phyloP scores from a whole-genome alignment of 169 alveolate genomes.

The Plasmodium cynomolgi region DNA sequence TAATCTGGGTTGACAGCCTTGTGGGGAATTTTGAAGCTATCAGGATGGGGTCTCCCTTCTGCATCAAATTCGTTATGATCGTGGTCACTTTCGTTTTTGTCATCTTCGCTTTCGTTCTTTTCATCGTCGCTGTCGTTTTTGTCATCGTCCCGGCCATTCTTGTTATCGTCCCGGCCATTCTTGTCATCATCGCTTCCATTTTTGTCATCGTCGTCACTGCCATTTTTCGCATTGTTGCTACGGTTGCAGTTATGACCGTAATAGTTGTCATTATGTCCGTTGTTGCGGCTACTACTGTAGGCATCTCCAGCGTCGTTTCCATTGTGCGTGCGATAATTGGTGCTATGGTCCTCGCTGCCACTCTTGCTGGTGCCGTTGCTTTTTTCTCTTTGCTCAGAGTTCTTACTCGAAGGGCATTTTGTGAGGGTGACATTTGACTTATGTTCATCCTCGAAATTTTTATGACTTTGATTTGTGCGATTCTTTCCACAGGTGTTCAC shows the following conservation, averaged over 20 bases:
- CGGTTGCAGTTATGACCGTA: neutral
- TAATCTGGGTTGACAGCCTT: neutral
- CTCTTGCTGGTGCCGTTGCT: neutral
- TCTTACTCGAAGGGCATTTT: neutral
- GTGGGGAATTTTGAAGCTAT: neutral
- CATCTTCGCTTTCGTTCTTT: neutral
- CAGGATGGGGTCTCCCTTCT: neutral
- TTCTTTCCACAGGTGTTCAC: neutral
- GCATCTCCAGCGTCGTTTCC: neutral
- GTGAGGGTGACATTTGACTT: neutral
- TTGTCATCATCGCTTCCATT: neutral
- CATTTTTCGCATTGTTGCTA: neutral
- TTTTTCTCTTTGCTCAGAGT: neutral
- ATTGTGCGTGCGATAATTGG: neutral
- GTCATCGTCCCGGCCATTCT: neutral
- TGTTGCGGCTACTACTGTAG: conserved; percentile 2
- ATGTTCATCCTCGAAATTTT: neutral
- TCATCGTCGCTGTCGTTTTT: neutral
- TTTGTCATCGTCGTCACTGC: neutral
- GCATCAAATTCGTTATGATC: neutral
- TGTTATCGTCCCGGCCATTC: neutral
- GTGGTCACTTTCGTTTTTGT: neutral
- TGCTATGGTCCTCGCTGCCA: neutral
- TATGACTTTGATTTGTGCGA: neutral
- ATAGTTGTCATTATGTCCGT: neutral